Base-by-base conservation (phyloP, 2,329 filamentous ascomycete genomes). In the Pyricularia grisea region DNA sequence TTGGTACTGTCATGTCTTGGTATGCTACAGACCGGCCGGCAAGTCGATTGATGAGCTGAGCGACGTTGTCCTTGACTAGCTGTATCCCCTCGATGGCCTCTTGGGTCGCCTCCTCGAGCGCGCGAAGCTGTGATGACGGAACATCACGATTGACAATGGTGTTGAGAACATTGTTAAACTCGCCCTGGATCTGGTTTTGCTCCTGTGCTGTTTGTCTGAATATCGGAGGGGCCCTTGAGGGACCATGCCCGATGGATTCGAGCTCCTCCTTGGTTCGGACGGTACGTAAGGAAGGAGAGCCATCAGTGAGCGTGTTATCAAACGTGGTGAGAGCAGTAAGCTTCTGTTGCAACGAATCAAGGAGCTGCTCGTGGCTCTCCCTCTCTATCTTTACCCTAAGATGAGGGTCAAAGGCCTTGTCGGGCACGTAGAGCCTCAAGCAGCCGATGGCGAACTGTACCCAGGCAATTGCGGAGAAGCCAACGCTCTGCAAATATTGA, bases 391-490 rank as follows among this genome's bases (percentile, higher is more conserved):
- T 82, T 5, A 87, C 86, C 67, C 85, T 82, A 70, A 89, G 81
- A 70, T 89, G 86, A 1, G 95, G 95, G 77, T 99, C 95, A 74
- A 94, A 95, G 3, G 91, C 86, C 72, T 90, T 89, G 77, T 97
- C 90, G 0, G 96, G 94, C 2, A 98, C 88, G 75, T 94, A 97
- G 2, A 97, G 83, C 71, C 87, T 86, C 66, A 98, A 82, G 58
- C 90, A 87, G 20, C 90, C 89, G 25, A 94, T 79, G 1, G 92
- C 90, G 70, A 97, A 88, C 67, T 90, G 84, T 31, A 93, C 84
- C 88, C 94, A 95, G 5, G 91, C 90, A 27, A 90, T 79, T 25
- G 87, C 84, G 25, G 83, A 79, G 67, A 79, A 77, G 1, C 74
- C 72, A 20, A 72, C 71, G 72, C 66, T 76, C 73, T n/a, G 69